Base-by-base conservation (phyloP, 2,329 filamentous ascomycete genomes). In the Cladosporium sphaerospermum region DNA sequence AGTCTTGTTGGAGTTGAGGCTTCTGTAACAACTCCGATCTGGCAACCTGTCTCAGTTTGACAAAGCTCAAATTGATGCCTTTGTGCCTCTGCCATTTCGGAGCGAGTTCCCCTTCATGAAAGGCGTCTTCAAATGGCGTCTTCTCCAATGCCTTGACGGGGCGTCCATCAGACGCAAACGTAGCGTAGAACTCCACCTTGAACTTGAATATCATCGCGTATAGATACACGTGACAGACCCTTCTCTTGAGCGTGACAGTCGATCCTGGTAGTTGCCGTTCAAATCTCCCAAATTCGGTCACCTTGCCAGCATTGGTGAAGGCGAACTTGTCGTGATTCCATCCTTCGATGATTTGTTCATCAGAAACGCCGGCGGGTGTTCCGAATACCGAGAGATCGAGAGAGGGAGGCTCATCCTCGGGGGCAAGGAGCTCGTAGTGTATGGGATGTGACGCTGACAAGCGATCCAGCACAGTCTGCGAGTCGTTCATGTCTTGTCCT, bases 281-380 rank as follows among this genome's bases (percentile, higher is more conserved):
- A 33, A 45, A 45, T 23, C 43, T 45, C n/a, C 43, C 43, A 33
- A 45, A 45, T 32, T 33, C 43, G 31, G 43, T 45, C 13, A 45
- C 43, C 18, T 45, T 45, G 28, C 31, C 43, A 32, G 28, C 43
- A 34, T 45, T 18, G 10, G 43, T 45, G 28, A 28, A 45, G 31
- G 43, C 43, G 18, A 45, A 45, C 11, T 45, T 45, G 10, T 45
- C 43, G 28, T 11, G n/a, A 33, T 45, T 45, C 31, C 28, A 45
- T 5, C 43, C 32, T 45, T 45, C 13, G 13, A 34, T 45, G 43
- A 33, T 45, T 3, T n/a, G n/a, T 34, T 45, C 43, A 18, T 45
- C 43, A 32, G 43, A 45, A 33, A 45, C 43, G 9, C 43, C 43
- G 14, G 43, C 43, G 3, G 43, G 43, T 23, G 43, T 45, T 9